Percentiles rank a stretch among this genome's conserved stretches.
Evolutionary conservation across 176 grass and related monocot genomes (phyloP).

Genomic region (Secale cereale): DNA sequence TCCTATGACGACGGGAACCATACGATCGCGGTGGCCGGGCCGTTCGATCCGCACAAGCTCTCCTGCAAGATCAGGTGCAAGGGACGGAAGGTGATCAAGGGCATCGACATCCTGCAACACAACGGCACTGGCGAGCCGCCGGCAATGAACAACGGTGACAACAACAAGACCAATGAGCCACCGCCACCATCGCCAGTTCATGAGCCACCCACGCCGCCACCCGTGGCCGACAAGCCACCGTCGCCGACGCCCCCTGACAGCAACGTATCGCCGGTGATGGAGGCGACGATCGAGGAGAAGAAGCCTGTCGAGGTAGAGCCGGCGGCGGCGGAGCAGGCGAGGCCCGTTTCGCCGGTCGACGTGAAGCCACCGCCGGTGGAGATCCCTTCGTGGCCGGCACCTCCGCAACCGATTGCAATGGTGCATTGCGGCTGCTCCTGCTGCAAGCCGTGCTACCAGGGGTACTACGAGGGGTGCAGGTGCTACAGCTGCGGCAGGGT

Average conservation of each 20-base stretch:
- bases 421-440: slow-evolving; percentile 19
- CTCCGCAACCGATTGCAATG: not conserved
- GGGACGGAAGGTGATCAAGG: slow-evolving; percentile 52
- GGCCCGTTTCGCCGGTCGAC: not conserved
- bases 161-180: not conserved
- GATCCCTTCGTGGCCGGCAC: slow-evolving; percentile 36
- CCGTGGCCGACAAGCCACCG: not conserved
- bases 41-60: slow-evolving; percentile 54
- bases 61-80: slow-evolving; percentile 55
- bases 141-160: not conserved
- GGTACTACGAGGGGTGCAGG: slow-evolving; percentile 42
- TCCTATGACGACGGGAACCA: slow-evolving; percentile 46
- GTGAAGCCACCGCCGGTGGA: slow-evolving; percentile 5
- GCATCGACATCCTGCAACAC: slow-evolving; percentile 37
- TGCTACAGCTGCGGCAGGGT: slow-evolving; percentile 30
- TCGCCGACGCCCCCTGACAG: not conserved
- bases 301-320: slow-evolving; percentile 12
- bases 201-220: not conserved
- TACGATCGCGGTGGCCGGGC: slow-evolving; percentile 51
- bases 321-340: not conserved
- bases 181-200: not conserved
- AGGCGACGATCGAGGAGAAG: not conserved
- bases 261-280: not conserved
- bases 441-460: slow-evolving; percentile 44
- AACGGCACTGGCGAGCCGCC: not conserved